Conservation (phyloP, 1,139 yeast species). For the Hansenula anomala region DNA sequence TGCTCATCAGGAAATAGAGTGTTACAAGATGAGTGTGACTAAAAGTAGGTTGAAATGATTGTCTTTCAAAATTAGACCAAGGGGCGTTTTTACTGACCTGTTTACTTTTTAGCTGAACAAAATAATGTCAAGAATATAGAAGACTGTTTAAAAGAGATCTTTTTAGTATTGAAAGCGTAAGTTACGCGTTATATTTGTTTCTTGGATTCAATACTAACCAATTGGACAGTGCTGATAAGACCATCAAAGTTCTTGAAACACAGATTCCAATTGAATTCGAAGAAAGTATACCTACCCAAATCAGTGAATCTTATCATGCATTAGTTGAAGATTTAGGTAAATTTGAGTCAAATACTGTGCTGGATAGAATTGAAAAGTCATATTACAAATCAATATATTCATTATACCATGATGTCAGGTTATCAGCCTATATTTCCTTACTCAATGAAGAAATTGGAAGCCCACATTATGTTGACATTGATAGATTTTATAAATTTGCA, state of each 20-base stretch:
- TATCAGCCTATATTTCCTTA: constrained; percentile 51
- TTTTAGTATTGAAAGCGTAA: too few species aligned
- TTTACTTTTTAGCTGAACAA: too few species aligned
- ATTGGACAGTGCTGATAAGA: constrained; percentile 11
- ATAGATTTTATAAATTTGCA: constrained; percentile 64
- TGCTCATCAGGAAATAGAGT: too few species aligned
- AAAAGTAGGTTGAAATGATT: too few species aligned
- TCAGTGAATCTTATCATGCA: constrained; percentile 11
- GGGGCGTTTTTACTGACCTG: too few species aligned
- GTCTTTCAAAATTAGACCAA: too few species aligned
- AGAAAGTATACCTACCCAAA: constrained; percentile 15
- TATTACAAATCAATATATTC: constrained; percentile 44
- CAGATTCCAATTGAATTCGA: constrained; percentile 15
- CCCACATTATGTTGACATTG: constrained; percentile 51
- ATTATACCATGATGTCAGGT: constrained; percentile 70
- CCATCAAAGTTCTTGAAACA: constrained; percentile 9
- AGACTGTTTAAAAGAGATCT: too few species aligned
- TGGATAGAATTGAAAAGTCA: constrained; percentile 26
- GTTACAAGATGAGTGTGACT: too few species aligned
- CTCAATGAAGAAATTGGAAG: constrained; percentile 50
- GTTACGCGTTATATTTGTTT: too few species aligned
- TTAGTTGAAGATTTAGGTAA: constrained; percentile 5
- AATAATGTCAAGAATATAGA: too few species aligned
- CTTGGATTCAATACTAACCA: too few species aligned
- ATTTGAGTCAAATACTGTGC: constrained; percentile 26